Evolutionary conservation across 805 yeast genomes (phyloP), one percentile per base, ranked within the genome.

Genomic region (Lipomyces spencermartinsiae): DNA sequence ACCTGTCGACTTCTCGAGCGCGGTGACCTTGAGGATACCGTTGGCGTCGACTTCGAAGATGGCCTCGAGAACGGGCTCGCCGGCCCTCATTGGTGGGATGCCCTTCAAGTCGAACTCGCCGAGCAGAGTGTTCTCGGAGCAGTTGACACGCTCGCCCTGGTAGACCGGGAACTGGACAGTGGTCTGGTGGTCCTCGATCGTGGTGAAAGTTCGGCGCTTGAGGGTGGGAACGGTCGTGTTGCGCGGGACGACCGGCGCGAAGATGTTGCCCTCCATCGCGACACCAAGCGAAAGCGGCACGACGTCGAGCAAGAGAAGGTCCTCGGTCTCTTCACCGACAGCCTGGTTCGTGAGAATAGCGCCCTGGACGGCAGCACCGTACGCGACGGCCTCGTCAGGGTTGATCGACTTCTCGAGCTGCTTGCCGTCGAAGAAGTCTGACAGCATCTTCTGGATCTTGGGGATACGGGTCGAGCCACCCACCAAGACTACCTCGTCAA

Each of bases 71-170:
- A 92, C 97, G 83, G 99, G 98, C 84, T 93, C 97, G 85, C 98
- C 98, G 85, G 97, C 97, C 83, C 92, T 92, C 85, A 95, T 87
- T 82, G 98, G 98, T 82, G 99, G 98, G 79, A 94, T 91, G 82
- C 95, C 96, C 84, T 92, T 91, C 82, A 94, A 90, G 87, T 94
- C 98, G 84, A 94, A 94, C 88, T 94, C 97, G 86, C 98, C 99
- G 82, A 94, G 90, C 79, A 90, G 87, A 81, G 97, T 92, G 92
- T 94, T 94, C 86, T 94, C 98, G 80, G 90, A 85, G 83, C 97
- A 93, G 93, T 93, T 91, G 79, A 94, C 97, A 87, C 99, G 95
- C 88, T 94, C 99, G 89, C 99, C 99, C 88, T 94, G 98, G 89
- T 90, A 94, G 75, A 94, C 98, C 84, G 97, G 98, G 91, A 94